Evolutionary conservation across 768 basidiomycete genomes (phyloP).

Genomic region (Tricholoma sp.): DNA sequence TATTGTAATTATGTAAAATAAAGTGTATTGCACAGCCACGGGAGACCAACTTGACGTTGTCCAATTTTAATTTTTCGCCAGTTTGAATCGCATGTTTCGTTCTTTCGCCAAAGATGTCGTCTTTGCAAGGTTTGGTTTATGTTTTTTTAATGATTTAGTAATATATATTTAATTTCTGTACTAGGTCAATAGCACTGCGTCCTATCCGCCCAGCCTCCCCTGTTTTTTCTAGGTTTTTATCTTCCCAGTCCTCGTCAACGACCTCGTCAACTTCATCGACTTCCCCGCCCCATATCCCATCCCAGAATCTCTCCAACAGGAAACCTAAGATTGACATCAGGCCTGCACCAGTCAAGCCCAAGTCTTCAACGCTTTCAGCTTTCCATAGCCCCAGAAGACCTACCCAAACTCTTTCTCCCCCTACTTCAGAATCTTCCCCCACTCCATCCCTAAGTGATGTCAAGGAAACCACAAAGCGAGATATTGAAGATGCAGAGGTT

Average conservation of each 20-base stretch:
- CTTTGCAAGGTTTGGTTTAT: not conserved
- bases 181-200: conserved; percentile 1
- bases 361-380: conserved; percentile 18
- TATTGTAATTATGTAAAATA: not conserved
- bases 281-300: conserved; percentile 12
- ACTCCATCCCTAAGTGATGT: conserved; percentile 24
- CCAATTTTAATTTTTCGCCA: too few relatives aligned
- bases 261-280: conserved; percentile 8
- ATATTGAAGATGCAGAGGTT: conserved; percentile 58
- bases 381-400: conserved; percentile 25
- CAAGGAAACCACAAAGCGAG: conserved; percentile 53
- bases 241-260: conserved; percentile 4
- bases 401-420: conserved; percentile 19
- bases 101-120: conserved; percentile 10
- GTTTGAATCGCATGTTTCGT: conserved; percentile 14
- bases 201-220: not conserved
- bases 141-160: not conserved
- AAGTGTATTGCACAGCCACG: not conserved
- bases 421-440: conserved; percentile 12
- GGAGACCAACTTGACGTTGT: not conserved
- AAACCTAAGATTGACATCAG: conserved; percentile 56
- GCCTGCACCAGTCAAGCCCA: conserved; percentile 55
- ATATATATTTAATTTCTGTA: not conserved
- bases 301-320: conserved; percentile 23
- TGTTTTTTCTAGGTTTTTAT: conserved; percentile 6